A percentile compares a stretch with the other conserved stretches of the same genome.
Conservation (phyloP, 768 basidiomycete genomes). For the Imleria badia region DNA sequence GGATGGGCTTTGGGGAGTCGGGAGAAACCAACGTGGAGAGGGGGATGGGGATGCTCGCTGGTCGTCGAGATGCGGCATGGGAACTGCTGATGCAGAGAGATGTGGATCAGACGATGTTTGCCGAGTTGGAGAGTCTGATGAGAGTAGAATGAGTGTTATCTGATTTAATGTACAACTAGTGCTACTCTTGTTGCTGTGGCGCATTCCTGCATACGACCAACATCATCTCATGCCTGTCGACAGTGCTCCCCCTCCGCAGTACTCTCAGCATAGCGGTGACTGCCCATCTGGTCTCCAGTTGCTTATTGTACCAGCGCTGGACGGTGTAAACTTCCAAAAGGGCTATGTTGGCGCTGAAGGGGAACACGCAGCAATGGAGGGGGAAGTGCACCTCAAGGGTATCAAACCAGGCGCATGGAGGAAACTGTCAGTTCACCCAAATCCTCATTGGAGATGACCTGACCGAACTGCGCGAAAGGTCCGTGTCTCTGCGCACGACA, state of each 20-base stretch:
- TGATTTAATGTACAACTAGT: constrained; percentile 9
- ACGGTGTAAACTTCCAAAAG: constrained; percentile 78
- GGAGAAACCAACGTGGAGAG: constrained; percentile 64
- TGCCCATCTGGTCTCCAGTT: constrained; percentile 51
- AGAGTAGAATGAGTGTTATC: constrained; percentile 51
- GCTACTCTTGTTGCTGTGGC: constrained; percentile 3
- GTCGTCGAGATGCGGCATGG: constrained; percentile 69
- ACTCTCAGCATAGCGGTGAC: constrained; percentile 49
- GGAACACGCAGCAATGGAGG: constrained; percentile 81
- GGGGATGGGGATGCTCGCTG: constrained; percentile 74
- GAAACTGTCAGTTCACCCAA: constrained; percentile 59
- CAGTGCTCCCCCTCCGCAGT: constrained; percentile 55
- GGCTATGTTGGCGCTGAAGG: constrained; percentile 83
- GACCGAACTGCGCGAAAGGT: constrained; percentile 40
- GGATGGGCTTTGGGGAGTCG: constrained; percentile 82
- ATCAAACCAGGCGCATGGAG: constrained; percentile 55
- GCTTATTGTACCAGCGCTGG: constrained; percentile 68
- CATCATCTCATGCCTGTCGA: constrained; percentile 36
- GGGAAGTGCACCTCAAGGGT: constrained; percentile 84
- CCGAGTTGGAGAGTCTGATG: constrained; percentile 76
- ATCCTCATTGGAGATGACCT: constrained; percentile 12
- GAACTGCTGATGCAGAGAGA: constrained; percentile 70
- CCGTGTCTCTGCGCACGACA: constrained; percentile 62
- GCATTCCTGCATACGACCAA: constrained; percentile 8
- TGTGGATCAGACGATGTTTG: constrained; percentile 71